Evolutionary conservation across 345 rosid species (phyloP).

Genomic region (Salix exigua): DNA sequence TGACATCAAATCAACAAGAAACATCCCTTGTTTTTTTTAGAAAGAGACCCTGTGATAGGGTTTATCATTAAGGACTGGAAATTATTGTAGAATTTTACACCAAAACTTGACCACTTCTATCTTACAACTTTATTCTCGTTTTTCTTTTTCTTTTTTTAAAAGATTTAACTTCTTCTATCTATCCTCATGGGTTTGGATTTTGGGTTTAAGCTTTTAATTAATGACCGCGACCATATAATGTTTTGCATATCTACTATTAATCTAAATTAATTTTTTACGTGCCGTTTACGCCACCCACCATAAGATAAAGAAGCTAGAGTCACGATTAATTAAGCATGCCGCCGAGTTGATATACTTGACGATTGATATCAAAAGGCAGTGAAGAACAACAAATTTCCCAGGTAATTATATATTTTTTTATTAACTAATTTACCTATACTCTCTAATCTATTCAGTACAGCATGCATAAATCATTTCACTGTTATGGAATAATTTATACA

Average conservation of each 20-base stretch:
- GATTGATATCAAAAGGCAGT: constrained; percentile 92
- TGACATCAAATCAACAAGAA: too few species aligned
- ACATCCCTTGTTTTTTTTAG: too few species aligned
- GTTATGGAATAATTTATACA: background rate
- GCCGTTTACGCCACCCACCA: constrained; percentile 33
- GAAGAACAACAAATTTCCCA: constrained; percentile 75
- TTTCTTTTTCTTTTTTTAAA: too few species aligned
- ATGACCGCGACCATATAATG: background rate
- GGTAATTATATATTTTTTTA: constrained; percentile 22
- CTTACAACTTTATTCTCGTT: too few species aligned
- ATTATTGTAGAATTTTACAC: too few species aligned
- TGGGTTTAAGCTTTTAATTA: too few species aligned
- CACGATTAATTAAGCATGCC: background rate
- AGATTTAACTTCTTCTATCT: too few species aligned
- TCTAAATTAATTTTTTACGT: constrained; percentile 17
- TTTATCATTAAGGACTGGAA: too few species aligned
- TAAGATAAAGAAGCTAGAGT: background rate
- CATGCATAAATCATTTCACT: background rate
- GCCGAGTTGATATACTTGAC: constrained; percentile 77
- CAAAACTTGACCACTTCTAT: too few species aligned
- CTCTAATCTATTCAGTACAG: background rate
- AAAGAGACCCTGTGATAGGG: too few species aligned
- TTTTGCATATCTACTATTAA: background rate
- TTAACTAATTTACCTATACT: background rate
- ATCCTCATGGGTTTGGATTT: too few species aligned